Base-by-base conservation (phyloP, 2,329 filamentous ascomycete species). In the Fusarium citri region DNA sequence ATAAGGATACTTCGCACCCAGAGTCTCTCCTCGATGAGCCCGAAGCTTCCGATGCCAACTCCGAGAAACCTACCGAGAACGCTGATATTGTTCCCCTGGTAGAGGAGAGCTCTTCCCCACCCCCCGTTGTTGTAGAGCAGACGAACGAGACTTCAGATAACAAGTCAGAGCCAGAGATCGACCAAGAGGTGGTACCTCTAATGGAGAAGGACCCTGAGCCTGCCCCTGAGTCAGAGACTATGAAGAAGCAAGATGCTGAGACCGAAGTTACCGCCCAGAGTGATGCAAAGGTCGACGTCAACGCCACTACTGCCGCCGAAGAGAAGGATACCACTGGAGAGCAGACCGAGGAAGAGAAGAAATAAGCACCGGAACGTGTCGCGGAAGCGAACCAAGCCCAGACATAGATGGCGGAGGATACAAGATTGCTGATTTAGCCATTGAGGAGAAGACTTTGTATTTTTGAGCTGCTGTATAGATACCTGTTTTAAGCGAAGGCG, bases 401-500 rank as follows among this genome's bases (percentile, higher is more conserved):
- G 47, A 53, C 63, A 59, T 69, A 66, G 53, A 72, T 63, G 61
- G 55, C 37, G 64, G 57, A 55, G 71, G 59, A 63, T 62, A 63
- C 57, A 63, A 62, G 61, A 60, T 47, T 61, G 58, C 51, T 62
- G 49, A 59, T 62, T 73, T 72, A 54, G 41, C 50, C 64, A 61
- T 60, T 47, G 64, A 63, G 70, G 50, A 51, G 61, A 54, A 48
- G 69, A 58, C 49, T 56, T 55, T 72, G 70, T 73, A 71, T 37
- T 64, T 61, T 67, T 64, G 54, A 66, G 59, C 64, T 64, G 66
- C 71, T 74, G 69, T 75, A 73, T 70, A 76, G 74, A 76, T 76
- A 76, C 73, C 73, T 76, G 69, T 75, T 74, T 73, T 69, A 74
- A 76, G 74, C 74, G 74, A 74, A 72, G 73, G 74, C 74, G 74